Evolutionary conservation across 345 rosid species (phyloP).

Genomic region (Brassica napus): Da-Ae NC_063437.1:18172001-18172500

Average conservation of each 20-base stretch:
- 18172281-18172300: slow-evolving; percentile 8
- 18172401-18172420: slow-evolving; percentile 69
- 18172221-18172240: slow-evolving; percentile 79
- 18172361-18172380: slow-evolving; percentile 98
- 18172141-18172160: slow-evolving; percentile 9
- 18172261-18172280: slow-evolving; percentile 21
- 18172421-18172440: slow-evolving; percentile 62
- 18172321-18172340: slow-evolving; percentile 83
- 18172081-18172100: slow-evolving; percentile 69
- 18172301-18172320: slow-evolving; percentile 46
- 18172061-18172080: slow-evolving; percentile 81
- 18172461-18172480: slow-evolving; percentile 17
- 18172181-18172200: slow-evolving; percentile 66
- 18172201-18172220: slow-evolving; percentile 82
- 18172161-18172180: slow-evolving; percentile 60
- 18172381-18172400: slow-evolving; percentile 99
- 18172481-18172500: slow-evolving; percentile 36
- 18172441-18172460: slow-evolving; percentile 86
- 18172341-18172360: slow-evolving; percentile 68
- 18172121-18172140: slow-evolving; percentile 29
- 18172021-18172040: slow-evolving; percentile 80
- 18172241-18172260: slow-evolving; percentile 61
- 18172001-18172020: slow-evolving; percentile 44
- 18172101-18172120: slow-evolving; percentile 25
- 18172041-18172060: slow-evolving; percentile 75